Evolutionary conservation across 805 yeast species (phyloP), one percentile per base, ranked within the genome.

Genomic region (Nematodospora valgi): DNA sequence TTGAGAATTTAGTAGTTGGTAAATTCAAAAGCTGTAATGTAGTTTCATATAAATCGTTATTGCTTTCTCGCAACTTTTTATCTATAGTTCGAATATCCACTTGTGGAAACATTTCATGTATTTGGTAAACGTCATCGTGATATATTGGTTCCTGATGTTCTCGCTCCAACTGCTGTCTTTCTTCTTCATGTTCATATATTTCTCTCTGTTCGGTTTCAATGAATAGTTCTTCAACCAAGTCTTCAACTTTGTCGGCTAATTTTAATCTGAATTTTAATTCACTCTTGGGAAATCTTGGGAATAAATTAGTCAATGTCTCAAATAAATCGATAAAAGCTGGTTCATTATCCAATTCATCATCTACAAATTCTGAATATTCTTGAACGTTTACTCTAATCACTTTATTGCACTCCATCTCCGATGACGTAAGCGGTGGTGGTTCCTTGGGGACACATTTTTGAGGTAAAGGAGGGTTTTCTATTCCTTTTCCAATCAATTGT

Each of bases 51-150:
- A 58, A 3, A 38, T 68, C 57, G 5, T 56, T 41, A 24, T 56
- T 43, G 2, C 54, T 56, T 16, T 52, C 43, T 12, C 65, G 54
- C 3, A 54, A 53, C 2, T 47, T 40, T 3, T 54, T 42, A 20
- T 27, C 31, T 6, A 77, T 51, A 6, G 43, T 41, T 2, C 44
- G 51, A 4, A 49, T 26, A 2, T 63, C 59, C 2, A 61, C 40
- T 11, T 64, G 49, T 0, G 82, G 81, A 39, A 78, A 76, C 54
- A 77, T 64, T 10, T 63, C 68, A 31, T 49, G 44, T 20, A 72
- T 44, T 19, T 49, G 52, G 37, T 40, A 40, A 9, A 54, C 58
- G 2, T 33, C 35, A 12, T 44, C 32, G 33, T 41, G 47, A 6
- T 32, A 21, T 8, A 31, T 17, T 4, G 9, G 24, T n/a, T 19